These are phyloP conservation scores for Aquilaria agallochum DNA, from an alignment of 441 rosid genomes.

Conservation along the genomic window DNA sequence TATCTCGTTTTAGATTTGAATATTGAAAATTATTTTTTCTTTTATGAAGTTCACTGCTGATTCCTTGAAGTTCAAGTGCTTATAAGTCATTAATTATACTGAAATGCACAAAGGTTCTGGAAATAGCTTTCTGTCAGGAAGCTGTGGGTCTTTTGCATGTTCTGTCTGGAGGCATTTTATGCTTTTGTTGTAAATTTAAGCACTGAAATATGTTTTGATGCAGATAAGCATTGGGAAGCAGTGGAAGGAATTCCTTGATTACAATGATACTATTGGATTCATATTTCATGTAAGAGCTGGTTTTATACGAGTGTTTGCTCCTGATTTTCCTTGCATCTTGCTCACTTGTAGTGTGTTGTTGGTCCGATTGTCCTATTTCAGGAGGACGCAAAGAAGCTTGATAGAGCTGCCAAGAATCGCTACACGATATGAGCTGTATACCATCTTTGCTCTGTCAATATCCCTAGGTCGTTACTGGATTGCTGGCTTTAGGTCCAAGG, in stretches of 20 bases:
- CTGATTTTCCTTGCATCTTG: neutral
- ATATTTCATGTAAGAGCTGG: constrained; percentile 62
- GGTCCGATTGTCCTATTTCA: constrained; percentile 20
- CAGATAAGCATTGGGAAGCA: constrained; percentile 90
- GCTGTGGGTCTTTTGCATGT: too few species aligned
- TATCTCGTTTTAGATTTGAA: too few species aligned
- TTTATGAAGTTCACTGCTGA: too few species aligned
- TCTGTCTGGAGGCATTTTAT: too few species aligned
- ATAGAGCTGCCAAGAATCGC: constrained; percentile 48
- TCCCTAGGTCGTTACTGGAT: too few species aligned
- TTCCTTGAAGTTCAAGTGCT: too few species aligned
- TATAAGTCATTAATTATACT: too few species aligned
- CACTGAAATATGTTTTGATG: neutral
- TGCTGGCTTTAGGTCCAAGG: neutral
- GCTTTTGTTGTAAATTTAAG: too few species aligned
- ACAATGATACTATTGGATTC: constrained; percentile 61
- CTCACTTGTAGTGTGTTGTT: neutral
- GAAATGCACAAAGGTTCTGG: too few species aligned
- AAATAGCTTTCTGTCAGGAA: too few species aligned
- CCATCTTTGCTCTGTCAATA: neutral
- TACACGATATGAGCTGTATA: constrained; percentile 41
- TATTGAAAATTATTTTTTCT: too few species aligned
- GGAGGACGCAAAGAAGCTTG: constrained; percentile 77
- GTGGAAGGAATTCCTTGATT: constrained; percentile 79
- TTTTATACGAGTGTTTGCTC: neutral